A percentile compares a stretch with the other conserved stretches of the same genome.
Evolutionary conservation across 2,329 filamentous ascomycete species (phyloP).

Genomic region (Cercospora sojina): DNA sequence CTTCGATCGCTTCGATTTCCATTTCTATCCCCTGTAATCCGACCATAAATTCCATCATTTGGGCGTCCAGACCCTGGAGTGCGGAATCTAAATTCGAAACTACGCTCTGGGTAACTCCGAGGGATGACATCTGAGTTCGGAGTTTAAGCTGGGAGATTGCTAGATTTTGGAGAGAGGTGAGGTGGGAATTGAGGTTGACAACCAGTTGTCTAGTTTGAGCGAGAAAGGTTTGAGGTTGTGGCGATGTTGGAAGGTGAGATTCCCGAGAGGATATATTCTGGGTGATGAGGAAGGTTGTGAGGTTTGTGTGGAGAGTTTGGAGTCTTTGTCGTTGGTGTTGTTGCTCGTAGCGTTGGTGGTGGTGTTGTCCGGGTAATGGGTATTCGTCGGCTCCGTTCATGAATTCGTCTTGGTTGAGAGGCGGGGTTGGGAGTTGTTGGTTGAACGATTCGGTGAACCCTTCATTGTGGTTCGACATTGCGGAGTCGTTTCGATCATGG

Average conservation of each 20-base stretch:
- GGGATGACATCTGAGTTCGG: neutral
- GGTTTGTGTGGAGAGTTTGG: neutral
- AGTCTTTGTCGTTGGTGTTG: neutral
- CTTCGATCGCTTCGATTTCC: neutral
- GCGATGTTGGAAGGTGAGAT: neutral
- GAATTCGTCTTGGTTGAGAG: slow-evolving; percentile 4
- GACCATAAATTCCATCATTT: neutral
- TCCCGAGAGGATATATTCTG: neutral
- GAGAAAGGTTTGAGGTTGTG: neutral
- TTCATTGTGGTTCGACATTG: neutral
- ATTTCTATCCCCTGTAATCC: neutral
- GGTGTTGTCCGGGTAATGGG: neutral
- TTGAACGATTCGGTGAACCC: neutral
- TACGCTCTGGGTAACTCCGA: neutral
- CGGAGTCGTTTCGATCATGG: neutral
- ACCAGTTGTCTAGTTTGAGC: neutral
- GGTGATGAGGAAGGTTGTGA: neutral
- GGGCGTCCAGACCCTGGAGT: neutral
- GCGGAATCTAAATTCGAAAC: neutral
- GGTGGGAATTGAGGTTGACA: neutral
- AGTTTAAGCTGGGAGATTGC: neutral
- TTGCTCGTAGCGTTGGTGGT: neutral
- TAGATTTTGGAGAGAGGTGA: neutral
- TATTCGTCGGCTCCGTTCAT: neutral
- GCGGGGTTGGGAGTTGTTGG: slow-evolving; percentile 5